Conservation (phyloP, 192 early-diverging fungal species). For the Backusella sp. region DNA sequence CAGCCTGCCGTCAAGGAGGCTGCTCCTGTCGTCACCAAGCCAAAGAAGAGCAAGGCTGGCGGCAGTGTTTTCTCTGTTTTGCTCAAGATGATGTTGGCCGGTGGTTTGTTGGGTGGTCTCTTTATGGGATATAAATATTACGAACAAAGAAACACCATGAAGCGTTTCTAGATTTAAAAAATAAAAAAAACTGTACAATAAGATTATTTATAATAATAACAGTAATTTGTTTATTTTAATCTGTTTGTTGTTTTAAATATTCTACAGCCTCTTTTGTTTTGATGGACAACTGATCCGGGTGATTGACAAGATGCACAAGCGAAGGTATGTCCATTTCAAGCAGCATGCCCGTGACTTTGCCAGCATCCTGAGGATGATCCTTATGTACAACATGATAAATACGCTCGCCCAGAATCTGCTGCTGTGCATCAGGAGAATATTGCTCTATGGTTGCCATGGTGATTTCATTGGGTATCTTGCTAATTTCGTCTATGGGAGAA, state of each 20-base stretch:
- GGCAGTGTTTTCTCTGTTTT: constrained; percentile 29
- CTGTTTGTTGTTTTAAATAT: neutral
- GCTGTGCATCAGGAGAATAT: neutral
- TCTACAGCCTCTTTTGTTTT: constrained; percentile 79
- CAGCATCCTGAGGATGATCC: constrained; percentile 54
- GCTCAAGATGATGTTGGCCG: constrained; percentile 27
- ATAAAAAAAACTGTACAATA: neutral
- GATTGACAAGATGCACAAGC: constrained; percentile 71
- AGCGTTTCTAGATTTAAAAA: constrained; percentile 22
- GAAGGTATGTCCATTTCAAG: constrained; percentile 87
- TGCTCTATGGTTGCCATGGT: neutral
- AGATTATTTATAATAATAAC: neutral
- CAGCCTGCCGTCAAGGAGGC: constrained; percentile 13
- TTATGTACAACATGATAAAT: constrained; percentile 12
- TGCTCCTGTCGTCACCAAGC: neutral
- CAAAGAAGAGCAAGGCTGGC: neutral
- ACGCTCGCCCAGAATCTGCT: constrained; percentile 17
- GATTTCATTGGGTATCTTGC: neutral
- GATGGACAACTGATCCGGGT: constrained; percentile 54
- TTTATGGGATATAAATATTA: constrained; percentile 33
- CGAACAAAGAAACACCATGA: constrained; percentile 28
- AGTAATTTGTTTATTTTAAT: neutral
- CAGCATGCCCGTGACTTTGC: constrained; percentile 92
- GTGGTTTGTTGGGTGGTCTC: constrained; percentile 27
- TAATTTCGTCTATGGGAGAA: neutral